Base-by-base conservation (phyloP, 2,329 filamentous ascomycete species). In the Atkinsonella hypoxylon region DNA sequence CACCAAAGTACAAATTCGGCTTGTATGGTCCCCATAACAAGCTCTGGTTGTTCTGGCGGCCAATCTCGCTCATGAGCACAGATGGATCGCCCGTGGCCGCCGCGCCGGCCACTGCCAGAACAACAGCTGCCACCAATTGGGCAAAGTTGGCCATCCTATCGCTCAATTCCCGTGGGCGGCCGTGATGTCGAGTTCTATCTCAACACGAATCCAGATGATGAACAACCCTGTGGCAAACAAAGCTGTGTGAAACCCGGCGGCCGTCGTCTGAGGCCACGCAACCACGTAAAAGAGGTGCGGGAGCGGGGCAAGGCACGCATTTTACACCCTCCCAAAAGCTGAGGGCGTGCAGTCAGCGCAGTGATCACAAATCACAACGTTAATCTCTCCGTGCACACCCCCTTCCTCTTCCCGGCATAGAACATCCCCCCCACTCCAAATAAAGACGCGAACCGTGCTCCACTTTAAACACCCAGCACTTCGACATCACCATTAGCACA, bases 1-100 rank as follows among this genome's bases (percentile, higher is more conserved):
- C 79, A 2, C 91, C 91, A 72, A 97, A 97, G 69, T 96, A 97
- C 43, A 97, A 69, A 62, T 96, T 96, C 0, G 91, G 86, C 58
- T 88, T 81, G 70, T 97, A 98, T 1, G 93, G 89, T 0, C 93
- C 93, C 93, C 93, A 98, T 72, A 97, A 76, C 59, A 98, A 75
- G 62, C 85, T 91, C 62, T 94, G 78, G 67, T 97, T 95, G 62
- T 79, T 80, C 55, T 73, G 64, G 13, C 74, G 74, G 34, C 68
- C 71, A 53, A 78, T 68, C 59, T 79, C 75, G 54, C 64, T 66
- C 42, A 68, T 70, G 38, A 78, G 61, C 49, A 77, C 67, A 41
- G 67, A 66, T 43, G 61, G 55, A 49, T 62, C 61, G 9, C 61
- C 60, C 26, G 55, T 53, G 43, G 63, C 66, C 32, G 59, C 53